Base-by-base conservation (phyloP, 2,329 filamentous ascomycete genomes). In the Penicillium sp. region DNA sequence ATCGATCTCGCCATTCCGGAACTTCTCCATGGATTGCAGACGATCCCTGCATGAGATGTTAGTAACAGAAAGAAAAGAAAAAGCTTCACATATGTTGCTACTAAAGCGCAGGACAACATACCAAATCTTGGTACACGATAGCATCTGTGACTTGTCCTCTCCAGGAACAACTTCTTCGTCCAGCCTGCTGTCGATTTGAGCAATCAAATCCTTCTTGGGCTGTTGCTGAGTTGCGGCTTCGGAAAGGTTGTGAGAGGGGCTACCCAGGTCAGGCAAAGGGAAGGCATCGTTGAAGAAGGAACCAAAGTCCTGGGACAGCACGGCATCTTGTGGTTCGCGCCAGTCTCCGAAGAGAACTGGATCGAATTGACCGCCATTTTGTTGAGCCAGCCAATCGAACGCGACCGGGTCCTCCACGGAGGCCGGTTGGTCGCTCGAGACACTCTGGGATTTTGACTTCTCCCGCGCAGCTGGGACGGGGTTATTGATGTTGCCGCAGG, bases 121-220 rank as follows among this genome's bases (percentile, higher is more conserved):
- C 94, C 94, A 98, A 54, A 98, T 93, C 74, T 95, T 93, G 68
- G 90, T 93, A 79, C 93, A 97, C 60, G 86, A 92, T 69, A 96
- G 83, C 71, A 91, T 84, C 66, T 89, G 82, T 35, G 84, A 81
- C 55, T 82, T 81, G 63, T 87, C 82, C 59, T 85, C 84, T 10
- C 80, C 84, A 10, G 86, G 85, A 15, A 87, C 84, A 62, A 88
- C 89, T 7, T 94, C 90, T 8, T 88, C 84, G 4, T 86, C 88
- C 61, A 88, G 80, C 15, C 86, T 73, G 52, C 60, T 87, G 70
- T 96, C 92, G 62, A 96, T 91, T 73, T 91, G 85, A 41, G 88
- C 85, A 63, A 96, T 85, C 42, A 96, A 83, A 66, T 90, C 90
- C 69, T 87, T 88, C 79, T 89, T 90, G 42, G 73, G 77, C 22